Evolutionary conservation across 768 basidiomycete species (phyloP), one percentile per base, ranked within the genome.

Genomic region (Hericium erinaceus): DNA sequence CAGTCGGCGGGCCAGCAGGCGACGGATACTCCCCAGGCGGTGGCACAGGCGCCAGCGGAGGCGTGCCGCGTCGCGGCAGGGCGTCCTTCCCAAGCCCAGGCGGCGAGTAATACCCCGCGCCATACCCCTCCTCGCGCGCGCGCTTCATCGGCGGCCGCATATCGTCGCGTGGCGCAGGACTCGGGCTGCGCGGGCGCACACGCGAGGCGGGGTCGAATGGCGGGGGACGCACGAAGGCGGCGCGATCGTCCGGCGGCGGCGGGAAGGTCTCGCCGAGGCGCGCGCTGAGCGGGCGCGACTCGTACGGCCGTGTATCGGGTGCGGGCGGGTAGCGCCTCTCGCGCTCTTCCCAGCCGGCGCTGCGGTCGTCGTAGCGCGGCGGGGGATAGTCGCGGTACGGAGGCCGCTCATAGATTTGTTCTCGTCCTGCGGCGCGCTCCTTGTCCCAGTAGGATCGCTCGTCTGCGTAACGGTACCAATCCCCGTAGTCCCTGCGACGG

Each of bases 111-210:
- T 18, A 20, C 15, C 26, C 28, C 8, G 33, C 48, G 41, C 18
- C 33, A 11, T 57, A 57, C n/a, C 22, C 50, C 13, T 63, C 62
- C 10, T 55, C 62, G 15, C 62, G 60, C 26, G 58, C 39, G 22
- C 62, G 58, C 54, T 63, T 63, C 18, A 28, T 13, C 16, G 60
- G 54, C n/a, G 62, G 62, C 6, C 61, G 58, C 52, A 54, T 16
- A 16, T 59, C 61, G 4, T 40, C 52, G 52, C 40, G 48, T 11
- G 39, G 53, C 24, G 55, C 44, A 2, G 58, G 58, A 39, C 57
- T 58, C 20, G 60, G 57, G 26, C 62, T 63, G 39, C 60, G 62
- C 3, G 58, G 55, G 26, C 62, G 62, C 48, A 53, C 62, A 8
- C 62, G 62, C 11, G 53, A 38, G 18, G 41, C 16, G 40, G 56